phyloP scores from a whole-genome alignment of 1,284 basidiomycete genomes.

The Malassezia equina region DNA sequence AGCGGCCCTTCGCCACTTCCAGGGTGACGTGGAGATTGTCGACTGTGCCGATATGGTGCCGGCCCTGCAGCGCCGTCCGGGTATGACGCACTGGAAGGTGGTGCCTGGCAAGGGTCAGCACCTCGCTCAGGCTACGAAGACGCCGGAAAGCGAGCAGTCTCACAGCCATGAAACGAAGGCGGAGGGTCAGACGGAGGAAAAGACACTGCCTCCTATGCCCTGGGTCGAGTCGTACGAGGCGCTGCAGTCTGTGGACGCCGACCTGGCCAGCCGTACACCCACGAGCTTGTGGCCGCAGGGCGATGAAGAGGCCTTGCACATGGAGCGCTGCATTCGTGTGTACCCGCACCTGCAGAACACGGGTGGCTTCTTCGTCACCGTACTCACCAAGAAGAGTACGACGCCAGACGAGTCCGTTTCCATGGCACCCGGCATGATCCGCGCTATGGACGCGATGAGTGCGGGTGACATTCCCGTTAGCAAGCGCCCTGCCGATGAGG shows the following conservation, averaged over 20 bases:
- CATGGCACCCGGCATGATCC: slow-evolving; percentile 42
- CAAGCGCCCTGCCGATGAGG: slow-evolving; percentile 21
- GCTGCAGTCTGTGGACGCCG: slow-evolving; percentile 32
- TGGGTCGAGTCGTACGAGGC: slow-evolving; percentile 40
- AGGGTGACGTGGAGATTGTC: slow-evolving; percentile 64
- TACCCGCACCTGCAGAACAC: slow-evolving; percentile 95
- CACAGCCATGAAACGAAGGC: too few relatives aligned
- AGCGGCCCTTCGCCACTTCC: slow-evolving; percentile 52
- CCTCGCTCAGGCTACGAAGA: slow-evolving; percentile 21
- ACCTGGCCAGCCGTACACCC: slow-evolving; percentile 30
- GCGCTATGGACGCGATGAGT: slow-evolving; percentile 34
- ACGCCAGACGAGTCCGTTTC: slow-evolving; percentile 25
- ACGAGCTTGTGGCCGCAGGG: slow-evolving; percentile 44
- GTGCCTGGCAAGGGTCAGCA: slow-evolving; percentile 34
- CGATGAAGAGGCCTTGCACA: slow-evolving; percentile 32
- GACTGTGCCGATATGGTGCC: slow-evolving; percentile 67
- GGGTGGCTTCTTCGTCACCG: slow-evolving; percentile 92
- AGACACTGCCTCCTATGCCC: slow-evolving; percentile 28
- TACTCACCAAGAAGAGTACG: slow-evolving; percentile 57
- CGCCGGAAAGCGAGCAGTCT: slow-evolving; percentile 10
- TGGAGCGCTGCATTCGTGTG: slow-evolving; percentile 41
- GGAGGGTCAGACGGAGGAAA: not conserved
- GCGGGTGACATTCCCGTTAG: slow-evolving; percentile 14
- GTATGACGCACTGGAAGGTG: slow-evolving; percentile 43
- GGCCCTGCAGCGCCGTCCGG: slow-evolving; percentile 58